Conservation (phyloP, 345 rosid genomes). For the Corchorus olitorius region DNA sequence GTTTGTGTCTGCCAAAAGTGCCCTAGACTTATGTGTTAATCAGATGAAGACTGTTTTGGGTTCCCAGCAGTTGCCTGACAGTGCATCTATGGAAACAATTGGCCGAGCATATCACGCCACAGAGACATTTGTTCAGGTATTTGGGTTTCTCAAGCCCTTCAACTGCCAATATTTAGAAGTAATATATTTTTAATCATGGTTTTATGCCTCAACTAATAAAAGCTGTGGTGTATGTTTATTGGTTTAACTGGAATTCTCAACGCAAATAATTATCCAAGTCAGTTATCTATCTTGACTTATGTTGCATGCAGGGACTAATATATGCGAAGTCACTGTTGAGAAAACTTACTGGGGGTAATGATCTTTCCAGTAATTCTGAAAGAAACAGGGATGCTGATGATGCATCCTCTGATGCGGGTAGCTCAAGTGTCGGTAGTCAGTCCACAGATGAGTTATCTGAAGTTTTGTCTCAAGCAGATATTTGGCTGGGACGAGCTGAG, state of each 20-base stretch:
- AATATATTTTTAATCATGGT: constrained; percentile 5
- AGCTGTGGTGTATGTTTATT: neutral
- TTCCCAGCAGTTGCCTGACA: constrained; percentile 81
- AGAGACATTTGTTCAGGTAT: constrained; percentile 91
- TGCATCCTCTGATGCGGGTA: constrained; percentile 88
- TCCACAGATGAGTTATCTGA: constrained; percentile 79
- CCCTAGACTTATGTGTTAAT: constrained; percentile 74
- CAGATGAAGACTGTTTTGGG: constrained; percentile 86
- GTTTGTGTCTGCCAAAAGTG: constrained; percentile 79
- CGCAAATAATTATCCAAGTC: constrained; percentile 1
- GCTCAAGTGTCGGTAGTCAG: constrained; percentile 86
- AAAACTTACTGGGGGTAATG: constrained; percentile 70
- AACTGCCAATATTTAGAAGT: neutral
- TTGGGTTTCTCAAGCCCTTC: constrained; percentile 6
- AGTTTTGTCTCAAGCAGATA: constrained; percentile 62
- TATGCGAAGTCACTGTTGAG: constrained; percentile 82
- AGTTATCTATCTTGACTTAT: constrained; percentile 11
- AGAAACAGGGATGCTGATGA: constrained; percentile 82
- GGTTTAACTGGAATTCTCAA: neutral
- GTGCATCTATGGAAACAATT: constrained; percentile 85
- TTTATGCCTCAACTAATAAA: constrained; percentile 1
- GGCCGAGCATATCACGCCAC: constrained; percentile 92
- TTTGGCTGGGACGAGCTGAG: constrained; percentile 94
- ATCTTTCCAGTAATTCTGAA: constrained; percentile 57
- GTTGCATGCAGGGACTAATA: constrained; percentile 68